These are phyloP conservation scores for Trametes elegans DNA, from an alignment of 768 basidiomycete species.

Conservation along the genomic window DNA sequence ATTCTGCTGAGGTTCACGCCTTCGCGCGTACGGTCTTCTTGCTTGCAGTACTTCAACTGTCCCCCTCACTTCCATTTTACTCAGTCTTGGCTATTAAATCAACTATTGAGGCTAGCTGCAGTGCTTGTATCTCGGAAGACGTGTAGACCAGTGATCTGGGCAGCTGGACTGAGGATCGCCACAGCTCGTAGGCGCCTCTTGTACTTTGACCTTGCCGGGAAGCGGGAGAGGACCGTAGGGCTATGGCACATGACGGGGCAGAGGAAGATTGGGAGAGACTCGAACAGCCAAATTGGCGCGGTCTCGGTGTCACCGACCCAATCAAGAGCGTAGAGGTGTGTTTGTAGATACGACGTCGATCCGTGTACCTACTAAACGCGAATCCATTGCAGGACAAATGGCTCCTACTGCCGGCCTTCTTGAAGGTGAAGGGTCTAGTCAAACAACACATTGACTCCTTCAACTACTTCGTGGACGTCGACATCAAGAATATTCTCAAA, in stretches of 20 bases:
- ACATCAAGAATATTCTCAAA: slow-evolving; percentile 94
- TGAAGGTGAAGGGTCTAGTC: slow-evolving; percentile 96
- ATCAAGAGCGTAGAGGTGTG: slow-evolving; percentile 88
- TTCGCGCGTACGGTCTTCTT: too few species aligned
- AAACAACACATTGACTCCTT: slow-evolving; percentile 99
- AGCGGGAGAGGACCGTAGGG: too few species aligned
- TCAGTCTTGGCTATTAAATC: too few species aligned
- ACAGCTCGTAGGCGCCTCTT: too few species aligned
- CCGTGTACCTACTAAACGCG: slow-evolving; percentile 10
- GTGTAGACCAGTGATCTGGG: too few species aligned
- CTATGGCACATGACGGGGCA: slow-evolving; percentile 23
- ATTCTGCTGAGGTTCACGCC: too few species aligned
- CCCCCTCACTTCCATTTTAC: too few species aligned
- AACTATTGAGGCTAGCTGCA: too few species aligned
- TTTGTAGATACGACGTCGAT: slow-evolving; percentile 8
- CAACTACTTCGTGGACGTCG: slow-evolving; percentile 97
- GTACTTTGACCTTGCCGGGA: too few species aligned
- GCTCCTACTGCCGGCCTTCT: slow-evolving; percentile 92
- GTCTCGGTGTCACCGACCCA: slow-evolving; percentile 81
- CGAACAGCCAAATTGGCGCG: slow-evolving; percentile 62
- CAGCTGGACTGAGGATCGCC: too few species aligned
- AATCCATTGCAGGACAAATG: slow-evolving; percentile 82
- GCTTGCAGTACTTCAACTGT: too few species aligned
- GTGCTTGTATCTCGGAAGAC: too few species aligned
- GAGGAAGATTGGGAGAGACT: slow-evolving; percentile 60